Percentiles rank a stretch among this genome's conserved stretches.
Evolutionary conservation across 805 yeast species (phyloP).

Genomic region (Brettanomyces custersianus): DNA sequence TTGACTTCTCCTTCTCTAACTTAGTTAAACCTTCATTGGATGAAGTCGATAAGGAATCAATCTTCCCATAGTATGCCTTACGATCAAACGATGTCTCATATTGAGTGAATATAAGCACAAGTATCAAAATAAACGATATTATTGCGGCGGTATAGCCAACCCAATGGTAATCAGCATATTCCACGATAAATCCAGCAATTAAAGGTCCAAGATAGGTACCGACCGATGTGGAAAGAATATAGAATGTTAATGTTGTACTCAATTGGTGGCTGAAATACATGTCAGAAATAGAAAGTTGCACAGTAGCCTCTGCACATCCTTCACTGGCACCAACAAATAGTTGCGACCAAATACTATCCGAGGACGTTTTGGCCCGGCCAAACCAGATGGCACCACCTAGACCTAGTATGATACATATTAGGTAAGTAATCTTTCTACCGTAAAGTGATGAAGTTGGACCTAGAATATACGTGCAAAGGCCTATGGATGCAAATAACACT

Average conservation of each 20-base stretch:
- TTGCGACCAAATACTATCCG: constrained; percentile 71
- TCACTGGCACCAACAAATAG: constrained; percentile 75
- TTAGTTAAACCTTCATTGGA: background rate
- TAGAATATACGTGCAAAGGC: constrained; percentile 50
- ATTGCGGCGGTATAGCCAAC: constrained; percentile 64
- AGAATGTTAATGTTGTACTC: constrained; percentile 62
- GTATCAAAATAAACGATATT: constrained; percentile 48
- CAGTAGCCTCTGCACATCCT: constrained; percentile 68
- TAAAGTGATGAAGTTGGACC: constrained; percentile 64
- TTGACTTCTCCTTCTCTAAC: background rate
- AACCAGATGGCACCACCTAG: constrained; percentile 65
- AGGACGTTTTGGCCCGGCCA: constrained; percentile 41
- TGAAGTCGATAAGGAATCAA: constrained; percentile 18
- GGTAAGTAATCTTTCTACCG: constrained; percentile 57
- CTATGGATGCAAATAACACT: constrained; percentile 62
- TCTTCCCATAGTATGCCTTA: constrained; percentile 27
- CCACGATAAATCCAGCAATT: constrained; percentile 64
- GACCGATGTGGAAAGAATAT: constrained; percentile 64
- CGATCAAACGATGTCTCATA: constrained; percentile 69
- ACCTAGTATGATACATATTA: constrained; percentile 53
- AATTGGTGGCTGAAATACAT: constrained; percentile 71
- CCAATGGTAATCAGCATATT: constrained; percentile 63
- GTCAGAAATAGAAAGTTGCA: constrained; percentile 60
- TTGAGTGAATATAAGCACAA: constrained; percentile 47
- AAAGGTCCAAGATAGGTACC: constrained; percentile 78